Evolutionary conservation across 176 grass and related monocot genomes (phyloP).

Genomic region (Rhynchospora pubera): DNA sequence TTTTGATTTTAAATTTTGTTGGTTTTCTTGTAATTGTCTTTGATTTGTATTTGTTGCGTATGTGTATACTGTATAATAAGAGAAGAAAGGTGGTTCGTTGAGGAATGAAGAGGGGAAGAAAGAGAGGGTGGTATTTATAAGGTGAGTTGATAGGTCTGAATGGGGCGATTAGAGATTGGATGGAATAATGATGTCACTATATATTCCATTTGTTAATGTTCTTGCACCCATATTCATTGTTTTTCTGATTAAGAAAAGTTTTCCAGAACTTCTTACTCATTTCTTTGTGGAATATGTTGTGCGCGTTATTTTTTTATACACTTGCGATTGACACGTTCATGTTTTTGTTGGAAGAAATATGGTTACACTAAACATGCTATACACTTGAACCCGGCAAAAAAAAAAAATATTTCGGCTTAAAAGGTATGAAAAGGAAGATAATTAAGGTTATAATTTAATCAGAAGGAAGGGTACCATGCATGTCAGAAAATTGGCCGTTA

Average conservation of each 20-base stretch:
- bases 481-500: too few relatives aligned
- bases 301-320: neutral
- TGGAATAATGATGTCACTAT: conserved; percentile 15
- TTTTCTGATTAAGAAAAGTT: neutral
- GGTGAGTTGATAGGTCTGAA: conserved; percentile 23
- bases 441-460: too few relatives aligned
- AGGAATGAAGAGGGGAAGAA: conserved; percentile 20
- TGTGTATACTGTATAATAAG: conserved; percentile 2
- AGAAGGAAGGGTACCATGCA: too few relatives aligned
- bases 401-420: neutral
- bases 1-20: neutral
- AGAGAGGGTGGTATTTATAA: neutral
- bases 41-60: neutral
- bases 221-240: neutral
- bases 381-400: neutral
- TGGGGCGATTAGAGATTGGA: conserved; percentile 21
- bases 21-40: neutral
- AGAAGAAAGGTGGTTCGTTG: neutral
- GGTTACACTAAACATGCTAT: neutral
- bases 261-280: neutral
- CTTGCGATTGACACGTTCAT: neutral
- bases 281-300: neutral
- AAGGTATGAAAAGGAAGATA: too few relatives aligned
- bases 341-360: neutral
- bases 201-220: conserved; percentile 1